Conservation (phyloP, 2,329 filamentous ascomycete genomes). For the Helminthosporium solani region DNA sequence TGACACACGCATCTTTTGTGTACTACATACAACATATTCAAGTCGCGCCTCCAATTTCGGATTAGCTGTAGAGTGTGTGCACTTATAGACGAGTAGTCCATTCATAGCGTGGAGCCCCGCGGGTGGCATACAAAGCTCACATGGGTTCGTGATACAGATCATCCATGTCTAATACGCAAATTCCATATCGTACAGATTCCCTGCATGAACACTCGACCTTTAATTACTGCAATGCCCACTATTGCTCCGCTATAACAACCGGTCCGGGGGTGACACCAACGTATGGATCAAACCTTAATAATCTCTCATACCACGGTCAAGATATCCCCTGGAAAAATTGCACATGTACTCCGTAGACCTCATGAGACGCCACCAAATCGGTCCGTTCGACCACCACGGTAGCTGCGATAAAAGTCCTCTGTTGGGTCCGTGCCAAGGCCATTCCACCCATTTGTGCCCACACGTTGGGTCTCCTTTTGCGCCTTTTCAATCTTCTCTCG, state of each 20-base stretch:
- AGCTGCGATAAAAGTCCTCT: slow-evolving; percentile 89
- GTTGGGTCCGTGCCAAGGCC: slow-evolving; percentile 67
- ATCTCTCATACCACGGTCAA: too few species aligned
- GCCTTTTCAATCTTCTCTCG: slow-evolving; percentile 80
- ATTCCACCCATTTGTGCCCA: slow-evolving; percentile 52
- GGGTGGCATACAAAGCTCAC: not conserved
- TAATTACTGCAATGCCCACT: not conserved
- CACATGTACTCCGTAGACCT: not conserved
- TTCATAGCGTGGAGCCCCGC: not conserved
- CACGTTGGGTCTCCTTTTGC: slow-evolving; percentile 70
- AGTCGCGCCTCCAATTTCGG: slow-evolving; percentile 1
- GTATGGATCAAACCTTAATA: too few species aligned
- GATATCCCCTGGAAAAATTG: too few species aligned
- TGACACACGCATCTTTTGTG: slow-evolving; percentile 2
- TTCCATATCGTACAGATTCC: not conserved
- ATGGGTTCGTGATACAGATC: not conserved
- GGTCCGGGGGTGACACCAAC: too few species aligned
- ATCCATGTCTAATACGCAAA: not conserved
- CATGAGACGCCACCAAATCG: slow-evolving; percentile 22
- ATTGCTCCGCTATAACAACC: too few species aligned
- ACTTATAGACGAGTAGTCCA: not conserved
- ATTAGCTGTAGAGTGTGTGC: not conserved
- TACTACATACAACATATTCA: not conserved
- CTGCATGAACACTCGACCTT: not conserved
- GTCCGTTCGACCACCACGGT: slow-evolving; percentile 60